These are phyloP conservation scores for Teratosphaeria zuluensis DNA, from an alignment of 2,329 filamentous ascomycete genomes.

Conservation along the genomic window DNA sequence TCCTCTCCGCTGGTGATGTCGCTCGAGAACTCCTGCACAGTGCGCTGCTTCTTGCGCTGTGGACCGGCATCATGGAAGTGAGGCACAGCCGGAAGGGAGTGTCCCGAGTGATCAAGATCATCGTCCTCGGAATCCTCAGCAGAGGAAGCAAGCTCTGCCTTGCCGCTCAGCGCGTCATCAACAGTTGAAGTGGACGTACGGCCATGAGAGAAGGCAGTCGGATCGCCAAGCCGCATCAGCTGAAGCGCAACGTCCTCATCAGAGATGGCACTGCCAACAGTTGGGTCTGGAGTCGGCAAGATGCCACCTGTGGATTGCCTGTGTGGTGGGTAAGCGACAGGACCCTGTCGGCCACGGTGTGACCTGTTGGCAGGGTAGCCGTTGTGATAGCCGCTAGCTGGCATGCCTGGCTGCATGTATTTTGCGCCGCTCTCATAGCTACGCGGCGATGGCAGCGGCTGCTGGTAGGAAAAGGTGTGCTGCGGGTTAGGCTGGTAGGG, in stretches of 20 bases:
- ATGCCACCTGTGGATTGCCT: constrained; percentile 46
- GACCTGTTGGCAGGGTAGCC: constrained; percentile 31
- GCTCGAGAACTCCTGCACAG: constrained; percentile 42
- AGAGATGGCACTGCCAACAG: constrained; percentile 90
- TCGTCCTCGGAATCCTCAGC: constrained; percentile 61
- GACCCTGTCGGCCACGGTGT: constrained; percentile 44
- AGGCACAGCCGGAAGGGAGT: constrained; percentile 17
- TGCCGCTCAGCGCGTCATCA: constrained; percentile 87
- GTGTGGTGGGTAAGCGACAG: constrained; percentile 27
- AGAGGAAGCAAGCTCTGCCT: constrained; percentile 74
- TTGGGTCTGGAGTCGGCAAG: constrained; percentile 91
- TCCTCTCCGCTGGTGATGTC: constrained; percentile 55
- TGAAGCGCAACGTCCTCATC: constrained; percentile 97
- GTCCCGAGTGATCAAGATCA: constrained; percentile 64
- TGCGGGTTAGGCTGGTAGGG: constrained; percentile 68
- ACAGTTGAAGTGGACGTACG: constrained; percentile 87
- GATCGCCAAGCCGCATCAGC: constrained; percentile 89
- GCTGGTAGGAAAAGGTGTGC: constrained; percentile 68
- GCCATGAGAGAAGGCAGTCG: constrained; percentile 85
- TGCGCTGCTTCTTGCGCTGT: constrained; percentile 27
- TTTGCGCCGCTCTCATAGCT: constrained; percentile 45
- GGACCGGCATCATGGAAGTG: constrained; percentile 20
- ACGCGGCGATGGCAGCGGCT: constrained; percentile 74
- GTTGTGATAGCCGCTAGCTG: constrained; percentile 4
- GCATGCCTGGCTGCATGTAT: constrained; percentile 14